A percentile compares a stretch with the other conserved stretches of the same genome.
phyloP scores from a whole-genome alignment of 768 basidiomycete species.

The Gymnopilus junonius region DNA sequence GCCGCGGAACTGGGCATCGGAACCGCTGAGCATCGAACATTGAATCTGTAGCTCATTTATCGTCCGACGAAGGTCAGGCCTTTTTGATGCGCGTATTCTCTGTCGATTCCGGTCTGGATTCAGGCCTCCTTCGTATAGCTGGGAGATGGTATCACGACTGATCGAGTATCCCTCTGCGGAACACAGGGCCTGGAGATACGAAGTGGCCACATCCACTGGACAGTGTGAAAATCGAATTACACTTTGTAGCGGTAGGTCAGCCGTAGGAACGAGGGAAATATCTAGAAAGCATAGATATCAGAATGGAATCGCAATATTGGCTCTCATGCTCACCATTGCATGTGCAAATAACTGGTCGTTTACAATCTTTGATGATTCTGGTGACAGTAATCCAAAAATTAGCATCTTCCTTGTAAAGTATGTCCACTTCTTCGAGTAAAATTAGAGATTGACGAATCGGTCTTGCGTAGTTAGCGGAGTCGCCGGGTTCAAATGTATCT shows the following conservation, averaged over 20 bases:
- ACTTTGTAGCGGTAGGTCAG: constrained; percentile 78
- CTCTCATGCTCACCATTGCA: constrained; percentile 78
- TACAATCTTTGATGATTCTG: constrained; percentile 80
- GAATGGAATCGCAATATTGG: not conserved
- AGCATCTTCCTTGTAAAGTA: constrained; percentile 84
- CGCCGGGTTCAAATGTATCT: constrained; percentile 10
- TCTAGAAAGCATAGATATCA: constrained; percentile 46
- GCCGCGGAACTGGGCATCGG: not conserved
- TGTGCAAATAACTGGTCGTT: constrained; percentile 90
- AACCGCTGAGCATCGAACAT: constrained; percentile 31
- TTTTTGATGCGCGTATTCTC: not conserved
- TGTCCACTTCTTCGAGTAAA: constrained; percentile 93
- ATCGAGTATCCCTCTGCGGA: constrained; percentile 56
- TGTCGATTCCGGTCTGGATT: constrained; percentile 22
- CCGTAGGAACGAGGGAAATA: constrained; percentile 67
- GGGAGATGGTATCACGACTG: constrained; percentile 43
- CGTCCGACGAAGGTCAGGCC: constrained; percentile 65
- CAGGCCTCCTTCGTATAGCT: constrained; percentile 40
- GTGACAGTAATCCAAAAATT: constrained; percentile 88
- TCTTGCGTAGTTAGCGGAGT: constrained; percentile 21
- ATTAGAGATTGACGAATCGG: constrained; percentile 82
- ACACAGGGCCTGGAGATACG: constrained; percentile 72
- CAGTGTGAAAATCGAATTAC: constrained; percentile 70
- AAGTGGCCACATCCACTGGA: constrained; percentile 53
- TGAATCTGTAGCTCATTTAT: constrained; percentile 67